Percentiles rank a stretch among this genome's conserved stretches.
These are phyloP conservation scores for Phyllosticta citriasiana DNA, from an alignment of 2,329 filamentous ascomycete species.

Conservation along the genomic window DNA sequence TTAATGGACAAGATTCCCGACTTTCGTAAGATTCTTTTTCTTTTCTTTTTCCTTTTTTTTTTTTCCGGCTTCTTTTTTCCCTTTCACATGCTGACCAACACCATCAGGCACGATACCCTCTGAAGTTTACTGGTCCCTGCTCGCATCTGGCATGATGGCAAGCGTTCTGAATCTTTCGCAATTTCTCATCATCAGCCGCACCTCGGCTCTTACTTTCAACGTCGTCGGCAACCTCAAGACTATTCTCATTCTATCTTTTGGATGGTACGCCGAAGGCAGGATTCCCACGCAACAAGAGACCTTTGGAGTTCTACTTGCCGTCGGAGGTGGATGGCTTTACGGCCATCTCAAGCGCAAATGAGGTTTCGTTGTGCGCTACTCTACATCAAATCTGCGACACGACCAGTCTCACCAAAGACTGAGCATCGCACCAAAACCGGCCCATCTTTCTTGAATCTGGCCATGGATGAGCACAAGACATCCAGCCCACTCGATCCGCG, in stretches of 20 bases:
- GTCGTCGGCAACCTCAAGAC: conserved; percentile 36
- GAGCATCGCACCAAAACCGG: background rate
- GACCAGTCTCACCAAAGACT: background rate
- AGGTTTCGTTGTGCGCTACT: background rate
- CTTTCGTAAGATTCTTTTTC: conserved; percentile 14
- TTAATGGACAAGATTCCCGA: conserved; percentile 35
- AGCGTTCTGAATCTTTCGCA: conserved; percentile 33
- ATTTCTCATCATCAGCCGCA: conserved; percentile 33
- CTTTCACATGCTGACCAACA: background rate
- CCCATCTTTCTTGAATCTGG: background rate
- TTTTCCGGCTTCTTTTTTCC: background rate
- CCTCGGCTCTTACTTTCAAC: conserved; percentile 31
- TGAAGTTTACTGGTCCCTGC: conserved; percentile 31
- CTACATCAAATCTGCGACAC: background rate
- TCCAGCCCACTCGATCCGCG: background rate
- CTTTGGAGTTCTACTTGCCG: conserved; percentile 34
- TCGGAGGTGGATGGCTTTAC: conserved; percentile 37
- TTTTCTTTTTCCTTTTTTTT: background rate
- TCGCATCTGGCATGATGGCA: conserved; percentile 34
- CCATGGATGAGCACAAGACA: background rate
- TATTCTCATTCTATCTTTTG: conserved; percentile 36
- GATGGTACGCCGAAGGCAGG: conserved; percentile 37
- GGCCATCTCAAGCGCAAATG: conserved; percentile 24
- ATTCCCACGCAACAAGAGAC: conserved; percentile 29
- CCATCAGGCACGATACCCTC: conserved; percentile 22